phyloP scores from a whole-genome alignment of 2,329 filamentous ascomycete species.

The Exophiala spinifera region DNA sequence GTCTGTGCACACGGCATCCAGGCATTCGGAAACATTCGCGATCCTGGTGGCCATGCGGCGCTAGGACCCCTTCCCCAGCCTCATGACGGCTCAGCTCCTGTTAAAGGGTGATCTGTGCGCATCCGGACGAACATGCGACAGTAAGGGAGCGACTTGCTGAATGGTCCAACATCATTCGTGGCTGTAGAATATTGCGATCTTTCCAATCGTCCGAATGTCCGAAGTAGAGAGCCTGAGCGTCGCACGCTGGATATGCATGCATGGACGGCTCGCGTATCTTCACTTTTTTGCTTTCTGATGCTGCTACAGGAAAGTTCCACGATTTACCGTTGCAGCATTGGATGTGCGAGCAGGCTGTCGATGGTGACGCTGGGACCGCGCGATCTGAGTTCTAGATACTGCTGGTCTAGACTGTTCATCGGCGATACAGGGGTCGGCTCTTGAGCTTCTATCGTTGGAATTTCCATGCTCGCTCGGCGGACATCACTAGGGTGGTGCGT shows the following conservation, averaged over 20 bases:
- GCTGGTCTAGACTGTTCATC: slow-evolving; percentile 12
- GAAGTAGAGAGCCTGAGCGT: too few species aligned
- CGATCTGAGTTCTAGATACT: slow-evolving; percentile 14
- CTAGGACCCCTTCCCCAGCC: neutral
- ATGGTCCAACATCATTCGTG: neutral
- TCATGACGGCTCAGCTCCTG: neutral
- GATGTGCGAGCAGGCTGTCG: slow-evolving; percentile 10
- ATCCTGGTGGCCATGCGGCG: neutral
- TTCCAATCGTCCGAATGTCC: neutral
- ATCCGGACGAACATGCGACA: neutral
- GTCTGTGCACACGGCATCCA: neutral
- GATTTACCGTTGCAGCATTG: slow-evolving; percentile 11
- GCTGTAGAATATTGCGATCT: neutral
- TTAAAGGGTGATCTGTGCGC: neutral
- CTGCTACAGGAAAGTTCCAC: neutral
- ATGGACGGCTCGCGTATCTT: neutral
- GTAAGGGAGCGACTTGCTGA: neutral
- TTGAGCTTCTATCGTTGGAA: slow-evolving; percentile 8
- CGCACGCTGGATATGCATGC: too few species aligned
- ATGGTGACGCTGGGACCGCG: slow-evolving; percentile 4
- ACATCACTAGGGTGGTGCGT: neutral
- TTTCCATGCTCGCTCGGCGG: neutral
- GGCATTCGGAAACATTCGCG: slow-evolving; percentile 1
- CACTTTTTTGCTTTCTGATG: too few species aligned
- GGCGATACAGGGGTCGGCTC: slow-evolving; percentile 20